Conservation (phyloP, 306 rosid species). For the Medicago ruthenica region DNA sequence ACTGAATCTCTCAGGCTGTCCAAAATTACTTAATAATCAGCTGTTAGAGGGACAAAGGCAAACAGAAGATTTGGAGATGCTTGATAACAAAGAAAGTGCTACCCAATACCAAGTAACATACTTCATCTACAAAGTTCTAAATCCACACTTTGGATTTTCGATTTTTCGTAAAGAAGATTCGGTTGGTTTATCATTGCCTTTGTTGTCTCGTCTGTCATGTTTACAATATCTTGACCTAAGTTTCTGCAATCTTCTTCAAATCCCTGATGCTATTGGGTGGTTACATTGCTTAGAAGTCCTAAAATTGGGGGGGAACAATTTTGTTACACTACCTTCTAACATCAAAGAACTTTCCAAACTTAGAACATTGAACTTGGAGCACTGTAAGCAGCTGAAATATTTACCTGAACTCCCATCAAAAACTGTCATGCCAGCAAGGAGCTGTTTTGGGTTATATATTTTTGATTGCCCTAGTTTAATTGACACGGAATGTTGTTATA, state of each 20-base stretch:
- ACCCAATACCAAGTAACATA: not conserved
- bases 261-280: conserved; percentile 13
- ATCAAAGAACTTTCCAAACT: conserved; percentile 33
- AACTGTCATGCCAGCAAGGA: not conserved
- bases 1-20: not conserved
- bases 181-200: too few species aligned
- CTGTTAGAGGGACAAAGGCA: too few species aligned
- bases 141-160: not conserved
- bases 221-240: not conserved
- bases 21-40: not conserved
- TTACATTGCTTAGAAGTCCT: not conserved
- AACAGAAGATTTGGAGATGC: not conserved
- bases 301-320: conserved; percentile 23
- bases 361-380: not conserved
- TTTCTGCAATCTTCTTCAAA: conserved; percentile 30
- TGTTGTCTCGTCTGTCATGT: not conserved
- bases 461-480: conserved; percentile 17
- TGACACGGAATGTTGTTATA: not conserved
- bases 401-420: conserved; percentile 28
- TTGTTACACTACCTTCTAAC: conserved; percentile 18
- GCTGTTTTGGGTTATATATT: not conserved
- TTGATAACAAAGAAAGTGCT: not conserved
- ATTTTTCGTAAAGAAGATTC: not conserved
- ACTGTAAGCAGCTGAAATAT: conserved; percentile 9
- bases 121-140: not conserved